phyloP scores from a whole-genome alignment of 441 rosid species.

The Euphorbia corollata region DNA sequence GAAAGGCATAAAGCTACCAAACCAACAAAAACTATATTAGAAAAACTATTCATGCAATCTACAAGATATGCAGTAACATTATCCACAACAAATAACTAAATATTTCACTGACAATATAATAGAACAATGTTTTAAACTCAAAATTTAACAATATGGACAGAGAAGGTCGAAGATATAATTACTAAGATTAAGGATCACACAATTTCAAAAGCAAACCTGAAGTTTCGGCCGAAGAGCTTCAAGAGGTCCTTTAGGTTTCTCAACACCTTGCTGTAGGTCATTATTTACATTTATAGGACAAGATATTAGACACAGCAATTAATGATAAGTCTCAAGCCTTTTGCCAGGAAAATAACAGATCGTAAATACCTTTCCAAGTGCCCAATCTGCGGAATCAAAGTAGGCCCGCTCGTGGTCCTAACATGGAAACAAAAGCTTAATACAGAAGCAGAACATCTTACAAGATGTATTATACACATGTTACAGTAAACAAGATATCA shows the following conservation, averaged over 20 bases:
- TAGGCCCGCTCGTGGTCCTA: conserved; percentile 97
- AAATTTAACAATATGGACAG: neutral
- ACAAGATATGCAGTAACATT: neutral
- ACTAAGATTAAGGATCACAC: neutral
- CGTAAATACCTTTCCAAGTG: conserved; percentile 84
- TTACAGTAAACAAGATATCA: conserved; percentile 16
- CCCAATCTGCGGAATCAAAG: conserved; percentile 99
- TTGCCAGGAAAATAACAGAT: conserved; percentile 9
- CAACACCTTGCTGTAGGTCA: conserved; percentile 86
- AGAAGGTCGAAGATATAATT: neutral
- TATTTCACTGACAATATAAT: neutral
- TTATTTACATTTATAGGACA: conserved; percentile 16
- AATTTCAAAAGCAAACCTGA: conserved; percentile 46
- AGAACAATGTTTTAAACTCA: neutral
- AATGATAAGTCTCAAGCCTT: conserved; percentile 4
- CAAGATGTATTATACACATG: neutral
- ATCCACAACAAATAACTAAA: neutral
- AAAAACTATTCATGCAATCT: neutral
- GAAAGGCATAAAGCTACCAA: neutral
- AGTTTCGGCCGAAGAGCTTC: conserved; percentile 98
- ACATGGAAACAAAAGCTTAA: conserved; percentile 21
- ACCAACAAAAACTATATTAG: conserved; percentile 5
- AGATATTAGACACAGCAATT: conserved; percentile 10
- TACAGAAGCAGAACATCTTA: conserved; percentile 8
- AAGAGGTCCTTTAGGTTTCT: conserved; percentile 97